phyloP scores from a whole-genome alignment of 768 basidiomycete species.

The Gloeopeniophorella convolvens region DNA sequence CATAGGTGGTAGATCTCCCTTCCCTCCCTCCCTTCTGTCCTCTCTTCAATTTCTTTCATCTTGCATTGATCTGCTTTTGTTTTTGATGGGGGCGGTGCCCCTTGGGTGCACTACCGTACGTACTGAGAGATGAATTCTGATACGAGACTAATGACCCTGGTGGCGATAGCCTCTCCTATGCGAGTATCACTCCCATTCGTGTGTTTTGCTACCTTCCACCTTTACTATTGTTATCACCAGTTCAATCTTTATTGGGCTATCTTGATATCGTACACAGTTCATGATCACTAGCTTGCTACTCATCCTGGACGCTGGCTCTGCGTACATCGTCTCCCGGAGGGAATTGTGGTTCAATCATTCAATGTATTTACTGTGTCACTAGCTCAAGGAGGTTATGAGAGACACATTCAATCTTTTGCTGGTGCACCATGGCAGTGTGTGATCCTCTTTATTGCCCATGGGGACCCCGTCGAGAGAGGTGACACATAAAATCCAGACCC shows the following conservation, averaged over 20 bases:
- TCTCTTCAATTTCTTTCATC: constrained; percentile 11
- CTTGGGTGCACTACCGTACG: constrained; percentile 14
- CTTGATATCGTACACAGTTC: not conserved
- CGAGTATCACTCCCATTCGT: constrained; percentile 23
- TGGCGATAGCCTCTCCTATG: constrained; percentile 32
- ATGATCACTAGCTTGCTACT: not conserved
- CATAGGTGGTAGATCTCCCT: not conserved
- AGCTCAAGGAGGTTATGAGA: no score
- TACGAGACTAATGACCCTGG: constrained; percentile 41
- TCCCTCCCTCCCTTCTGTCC: constrained; percentile 3
- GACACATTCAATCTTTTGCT: no score
- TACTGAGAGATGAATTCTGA: constrained; percentile 23
- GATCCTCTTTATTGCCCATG: no score
- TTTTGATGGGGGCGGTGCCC: constrained; percentile 16
- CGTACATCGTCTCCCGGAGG: not conserved
- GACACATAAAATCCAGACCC: no score
- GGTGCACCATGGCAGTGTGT: no score
- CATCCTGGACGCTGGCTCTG: not conserved
- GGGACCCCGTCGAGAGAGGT: no score
- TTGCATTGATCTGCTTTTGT: constrained; percentile 8
- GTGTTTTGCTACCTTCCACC: constrained; percentile 18
- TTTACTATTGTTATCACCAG: constrained; percentile 15
- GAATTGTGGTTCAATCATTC: not conserved
- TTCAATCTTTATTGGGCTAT: constrained; percentile 4
- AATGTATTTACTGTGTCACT: not conserved